Evolutionary conservation across 2,329 filamentous ascomycete species (phyloP).

Genomic region (Lizonia empirigonia): DNA sequence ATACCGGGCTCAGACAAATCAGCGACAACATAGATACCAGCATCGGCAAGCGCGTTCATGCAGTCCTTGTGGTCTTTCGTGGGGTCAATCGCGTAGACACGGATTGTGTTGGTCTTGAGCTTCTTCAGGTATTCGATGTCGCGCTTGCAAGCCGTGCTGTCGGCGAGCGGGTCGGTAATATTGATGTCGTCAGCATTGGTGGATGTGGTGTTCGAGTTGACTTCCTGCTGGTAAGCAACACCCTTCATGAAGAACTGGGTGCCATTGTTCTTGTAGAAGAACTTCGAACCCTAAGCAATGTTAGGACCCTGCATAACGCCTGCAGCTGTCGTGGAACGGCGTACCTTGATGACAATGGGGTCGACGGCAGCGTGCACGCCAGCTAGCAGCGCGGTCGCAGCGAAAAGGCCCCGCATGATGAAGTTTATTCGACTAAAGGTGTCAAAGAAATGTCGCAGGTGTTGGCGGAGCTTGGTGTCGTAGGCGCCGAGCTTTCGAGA

Average conservation of each 20-base stretch:
- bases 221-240: conserved; percentile 91
- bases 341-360: conserved; percentile 72
- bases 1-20: conserved; percentile 81
- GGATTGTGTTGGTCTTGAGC: conserved; percentile 88
- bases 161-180: conserved; percentile 84
- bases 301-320: conserved; percentile 13
- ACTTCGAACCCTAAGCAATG: conserved; percentile 70
- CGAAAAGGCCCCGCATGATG: conserved; percentile 61
- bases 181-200: conserved; percentile 53
- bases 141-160: conserved; percentile 73
- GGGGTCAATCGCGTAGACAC: conserved; percentile 91
- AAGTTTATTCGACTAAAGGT: conserved; percentile 26
- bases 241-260: conserved; percentile 87
- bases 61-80: conserved; percentile 77
- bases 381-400: conserved; percentile 59
- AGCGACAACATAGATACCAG: conserved; percentile 93
- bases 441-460: conserved; percentile 32
- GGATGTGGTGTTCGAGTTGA: conserved; percentile 58
- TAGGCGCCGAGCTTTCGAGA: conserved; percentile 29
- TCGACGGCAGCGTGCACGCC: conserved; percentile 62
- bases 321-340: conserved; percentile 14
- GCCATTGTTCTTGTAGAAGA: conserved; percentile 85
- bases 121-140: conserved; percentile 82
- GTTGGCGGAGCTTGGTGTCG: conserved; percentile 35
- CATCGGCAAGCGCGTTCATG: conserved; percentile 81